Evolutionary conservation across 2,329 filamentous ascomycete genomes (phyloP), one percentile per base, ranked within the genome.

Genomic region (Lecanicillium sp.): DNA sequence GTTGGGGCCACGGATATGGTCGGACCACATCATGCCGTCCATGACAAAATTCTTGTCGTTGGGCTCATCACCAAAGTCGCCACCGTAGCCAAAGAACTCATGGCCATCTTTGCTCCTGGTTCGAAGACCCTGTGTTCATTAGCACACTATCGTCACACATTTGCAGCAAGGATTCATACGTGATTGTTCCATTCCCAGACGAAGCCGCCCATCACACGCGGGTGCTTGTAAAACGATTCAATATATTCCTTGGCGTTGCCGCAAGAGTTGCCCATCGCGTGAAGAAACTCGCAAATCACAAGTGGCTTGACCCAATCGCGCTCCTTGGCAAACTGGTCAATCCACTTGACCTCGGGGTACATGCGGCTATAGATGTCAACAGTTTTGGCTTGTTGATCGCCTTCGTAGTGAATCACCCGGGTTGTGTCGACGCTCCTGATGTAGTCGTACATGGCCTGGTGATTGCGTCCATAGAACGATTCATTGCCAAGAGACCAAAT

Each of bases 401-500:
- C 77, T 56, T 86, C 83, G 55, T 86, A 86, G 57, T 87, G 83
- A 1, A 86, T 69, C 0, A 77, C 73, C 2, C 83, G 70, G 5
- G 71, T 78, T 1, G 66, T 58, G 50, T 86, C 83, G 11, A 75
- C 69, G 1, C 64, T 57, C 53, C 78, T 81, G 56, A 81, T 77
- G 61, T 73, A 80, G 4, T 81, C 68, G 50, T 83, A 82, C 84
- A 87, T 88, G 9, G 77, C 78, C 41, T 72, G 73, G 48, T 84
- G 81, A 51, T 87, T 87, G 1, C 67, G 66, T 0, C 84, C 84
- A 50, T 85, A 86, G 56, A 85, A 87, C 0, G 83, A 74, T 58
- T 87, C 84, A 49, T 87, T 88, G 0, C 84, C 84, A 0, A 88
- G 67, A 15, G 79, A 84, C 85, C 84, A 88, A 44, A 87, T 77